A percentile compares a stretch with the other conserved stretches of the same genome.
Conservation (phyloP, 2,329 filamentous ascomycete species). For the Exserohilum turcica region DNA sequence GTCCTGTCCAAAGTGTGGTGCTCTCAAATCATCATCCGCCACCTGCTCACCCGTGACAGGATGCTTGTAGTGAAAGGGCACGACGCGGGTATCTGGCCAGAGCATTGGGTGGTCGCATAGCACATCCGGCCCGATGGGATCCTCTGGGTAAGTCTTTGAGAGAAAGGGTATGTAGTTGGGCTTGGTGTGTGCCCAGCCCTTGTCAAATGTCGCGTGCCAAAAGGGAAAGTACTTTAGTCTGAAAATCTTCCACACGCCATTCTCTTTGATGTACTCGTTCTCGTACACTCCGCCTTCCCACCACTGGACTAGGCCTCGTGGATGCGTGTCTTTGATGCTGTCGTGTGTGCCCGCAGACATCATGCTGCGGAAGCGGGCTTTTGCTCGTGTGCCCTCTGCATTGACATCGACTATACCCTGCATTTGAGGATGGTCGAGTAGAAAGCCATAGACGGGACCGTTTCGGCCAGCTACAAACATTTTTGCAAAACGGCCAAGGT, state of each 20-base stretch:
- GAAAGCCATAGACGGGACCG: conserved; percentile 61
- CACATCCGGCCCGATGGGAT: conserved; percentile 59
- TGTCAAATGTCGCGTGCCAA: conserved; percentile 60
- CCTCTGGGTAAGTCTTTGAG: conserved; percentile 56
- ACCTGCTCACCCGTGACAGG: conserved; percentile 56
- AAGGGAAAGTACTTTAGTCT: conserved; percentile 62
- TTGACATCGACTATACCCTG: conserved; percentile 62
- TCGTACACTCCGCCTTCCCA: conserved; percentile 65
- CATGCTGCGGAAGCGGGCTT: conserved; percentile 59
- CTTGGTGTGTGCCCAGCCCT: conserved; percentile 60
- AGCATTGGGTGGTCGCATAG: conserved; percentile 60
- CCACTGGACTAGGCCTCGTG: conserved; percentile 61
- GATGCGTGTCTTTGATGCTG: conserved; percentile 57
- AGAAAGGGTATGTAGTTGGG: conserved; percentile 61
- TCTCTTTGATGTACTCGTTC: conserved; percentile 64
- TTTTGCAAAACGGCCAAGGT: conserved; percentile 58
- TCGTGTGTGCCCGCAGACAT: conserved; percentile 63
- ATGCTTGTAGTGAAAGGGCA: conserved; percentile 61
- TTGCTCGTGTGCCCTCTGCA: conserved; percentile 54
- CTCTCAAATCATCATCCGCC: conserved; percentile 55
- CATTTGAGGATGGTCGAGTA: conserved; percentile 63
- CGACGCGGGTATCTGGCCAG: conserved; percentile 62
- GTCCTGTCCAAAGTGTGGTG: conserved; percentile 54
- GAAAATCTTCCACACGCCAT: conserved; percentile 61
- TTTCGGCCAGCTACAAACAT: conserved; percentile 61